phyloP scores from a whole-genome alignment of 768 basidiomycete species.

The Antrodiella citrinella region DNA sequence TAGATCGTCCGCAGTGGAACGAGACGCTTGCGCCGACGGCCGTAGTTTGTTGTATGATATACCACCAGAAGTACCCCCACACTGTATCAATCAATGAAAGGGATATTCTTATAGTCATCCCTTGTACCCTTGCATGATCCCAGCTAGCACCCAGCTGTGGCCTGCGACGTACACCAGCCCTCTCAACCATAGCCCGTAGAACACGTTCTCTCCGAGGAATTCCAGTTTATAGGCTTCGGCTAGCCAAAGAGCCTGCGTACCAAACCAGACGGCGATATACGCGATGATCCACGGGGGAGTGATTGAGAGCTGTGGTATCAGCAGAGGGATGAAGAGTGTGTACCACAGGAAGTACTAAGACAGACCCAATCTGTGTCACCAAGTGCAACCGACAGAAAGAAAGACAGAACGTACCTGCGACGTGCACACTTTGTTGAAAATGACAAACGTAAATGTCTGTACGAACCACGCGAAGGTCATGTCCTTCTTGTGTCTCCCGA shows the following conservation, averaged over 20 bases:
- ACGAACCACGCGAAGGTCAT: slow-evolving; percentile 84
- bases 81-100: too few relatives aligned
- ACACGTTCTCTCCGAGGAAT: slow-evolving; percentile 73
- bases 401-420: slow-evolving; percentile 60
- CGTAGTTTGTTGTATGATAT: slow-evolving; percentile 3
- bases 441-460: slow-evolving; percentile 85
- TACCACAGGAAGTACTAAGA: slow-evolving; percentile 96
- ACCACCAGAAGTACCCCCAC: background rate
- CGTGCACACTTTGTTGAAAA: slow-evolving; percentile 98
- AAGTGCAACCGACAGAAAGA: background rate
- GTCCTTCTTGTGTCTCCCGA: slow-evolving; percentile 49
- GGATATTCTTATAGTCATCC: background rate
- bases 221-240: slow-evolving; percentile 87
- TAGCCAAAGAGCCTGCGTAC: slow-evolving; percentile 82
- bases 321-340: slow-evolving; percentile 75
- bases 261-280: slow-evolving; percentile 58
- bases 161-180: slow-evolving; percentile 66
- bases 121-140: slow-evolving; percentile 46
- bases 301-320: slow-evolving; percentile 61
- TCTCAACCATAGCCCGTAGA: slow-evolving; percentile 68
- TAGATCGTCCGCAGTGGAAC: background rate
- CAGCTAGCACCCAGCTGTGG: slow-evolving; percentile 73
- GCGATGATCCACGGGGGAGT: slow-evolving; percentile 32
- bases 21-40: too few relatives aligned
- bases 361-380: background rate